Evolutionary conservation across 768 basidiomycete species (phyloP).

Genomic region (Suillus discolor): DNA sequence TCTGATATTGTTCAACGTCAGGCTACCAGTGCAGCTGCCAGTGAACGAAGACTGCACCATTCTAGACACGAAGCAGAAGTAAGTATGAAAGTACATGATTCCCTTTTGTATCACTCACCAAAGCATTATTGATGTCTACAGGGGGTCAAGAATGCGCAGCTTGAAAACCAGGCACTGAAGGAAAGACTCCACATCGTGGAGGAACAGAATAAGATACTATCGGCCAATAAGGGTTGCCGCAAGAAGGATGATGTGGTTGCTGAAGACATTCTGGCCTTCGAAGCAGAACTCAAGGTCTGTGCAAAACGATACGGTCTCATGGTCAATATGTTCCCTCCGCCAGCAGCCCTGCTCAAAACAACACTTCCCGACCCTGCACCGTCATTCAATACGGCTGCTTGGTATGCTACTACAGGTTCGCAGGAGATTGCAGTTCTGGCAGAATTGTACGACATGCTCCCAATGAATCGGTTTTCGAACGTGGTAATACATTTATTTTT

Average conservation of each 20-base stretch:
- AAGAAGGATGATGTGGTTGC: no score
- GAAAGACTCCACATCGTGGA: no score
- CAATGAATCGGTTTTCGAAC: not conserved
- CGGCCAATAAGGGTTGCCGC: no score
- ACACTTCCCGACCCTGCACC: not conserved
- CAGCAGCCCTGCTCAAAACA: not conserved
- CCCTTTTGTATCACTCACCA: no score
- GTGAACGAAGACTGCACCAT: not conserved
- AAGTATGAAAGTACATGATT: not conserved
- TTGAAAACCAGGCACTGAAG: no score
- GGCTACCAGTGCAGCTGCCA: not conserved
- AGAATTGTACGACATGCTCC: constrained; percentile 1
- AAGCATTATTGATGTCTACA: no score
- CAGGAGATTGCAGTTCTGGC: not conserved
- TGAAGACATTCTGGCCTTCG: no score
- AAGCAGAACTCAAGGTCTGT: no score
- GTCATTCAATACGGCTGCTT: not conserved
- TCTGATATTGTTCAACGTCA: not conserved
- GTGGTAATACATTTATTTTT: not conserved
- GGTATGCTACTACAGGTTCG: not conserved
- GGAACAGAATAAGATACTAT: no score
- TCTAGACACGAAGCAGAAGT: not conserved
- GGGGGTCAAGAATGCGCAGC: no score
- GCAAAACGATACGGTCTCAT: not conserved
- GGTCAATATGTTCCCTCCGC: constrained; percentile 3